Percentiles rank a stretch among this genome's conserved stretches.
Evolutionary conservation across 805 yeast species (phyloP).

Genomic region (Wickerhamiella sorbophila): DNA sequence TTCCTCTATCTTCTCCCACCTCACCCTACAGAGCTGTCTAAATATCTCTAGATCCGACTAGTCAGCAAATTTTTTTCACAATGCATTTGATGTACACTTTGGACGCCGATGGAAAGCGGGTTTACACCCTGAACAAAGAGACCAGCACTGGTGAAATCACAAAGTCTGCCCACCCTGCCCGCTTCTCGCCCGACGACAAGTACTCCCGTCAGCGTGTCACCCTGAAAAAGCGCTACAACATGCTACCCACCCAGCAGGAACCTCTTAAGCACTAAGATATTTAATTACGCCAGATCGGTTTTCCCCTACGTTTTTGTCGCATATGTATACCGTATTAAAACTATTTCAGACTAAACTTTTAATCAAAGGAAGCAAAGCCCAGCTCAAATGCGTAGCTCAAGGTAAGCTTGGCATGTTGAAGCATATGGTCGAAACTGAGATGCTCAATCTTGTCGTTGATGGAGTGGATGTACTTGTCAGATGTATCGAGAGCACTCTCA

Average conservation of each 20-base stretch:
- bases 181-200: conserved; percentile 99
- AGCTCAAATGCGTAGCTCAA: conserved; percentile 64
- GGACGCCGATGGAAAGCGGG: conserved; percentile 88
- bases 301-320: too few species aligned
- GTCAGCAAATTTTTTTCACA: conserved; percentile 13
- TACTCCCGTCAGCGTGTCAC: conserved; percentile 98
- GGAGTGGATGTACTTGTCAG: conserved; percentile 62
- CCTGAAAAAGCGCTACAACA: conserved; percentile 80
- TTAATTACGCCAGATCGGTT: too few species aligned
- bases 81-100: conserved; percentile 99
- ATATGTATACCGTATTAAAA: too few species aligned
- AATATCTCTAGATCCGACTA: too few species aligned
- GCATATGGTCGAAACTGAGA: conserved; percentile 63
- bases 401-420: conserved; percentile 66
- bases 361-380: conserved; percentile 25
- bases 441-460: conserved; percentile 69
- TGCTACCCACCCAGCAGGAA: conserved; percentile 69
- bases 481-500: conserved; percentile 54
- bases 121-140: conserved; percentile 76
- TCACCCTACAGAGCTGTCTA: too few species aligned
- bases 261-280: conserved; percentile 6
- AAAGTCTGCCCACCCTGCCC: conserved; percentile 97
- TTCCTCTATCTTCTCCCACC: too few species aligned
- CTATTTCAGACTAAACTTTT: too few species aligned
- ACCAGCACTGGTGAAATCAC: conserved; percentile 87